Evolutionary conservation across 2,329 filamentous ascomycete species (phyloP), one percentile per base, ranked within the genome.

Genomic region (Verticillium zaregamsianum): DNA sequence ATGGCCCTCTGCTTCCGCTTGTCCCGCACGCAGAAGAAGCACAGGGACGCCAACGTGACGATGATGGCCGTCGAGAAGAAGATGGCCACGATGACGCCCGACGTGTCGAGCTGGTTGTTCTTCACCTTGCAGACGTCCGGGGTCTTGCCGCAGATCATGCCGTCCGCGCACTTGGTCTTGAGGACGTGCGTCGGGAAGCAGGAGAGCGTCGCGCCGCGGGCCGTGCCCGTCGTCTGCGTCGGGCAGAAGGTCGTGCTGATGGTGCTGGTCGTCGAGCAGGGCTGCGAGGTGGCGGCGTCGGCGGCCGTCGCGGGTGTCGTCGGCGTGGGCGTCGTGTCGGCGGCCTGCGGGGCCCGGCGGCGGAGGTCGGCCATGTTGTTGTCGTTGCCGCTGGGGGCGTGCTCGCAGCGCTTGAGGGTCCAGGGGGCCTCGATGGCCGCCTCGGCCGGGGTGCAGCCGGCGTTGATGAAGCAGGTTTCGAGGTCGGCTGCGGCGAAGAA

Each of bases 21-120:
- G 66, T 86, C 83, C 64, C 75, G 74, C 76, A 78, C 82, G 79
- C 81, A 85, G 66, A 80, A 74, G 76, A 80, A 80, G 68, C 79
- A 77, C 61, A 86, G 71, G 64, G 73, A 66, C 57, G 68, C 71
- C 63, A 80, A 63, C 65, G 75, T 72, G 59, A 75, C 54, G 65
- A 73, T 70, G 64, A 80, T 67, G 62, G 71, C 73, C n/a, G 71
- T 64, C 61, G 74, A 79, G 40, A 87, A 79, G 70, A 80, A 67
- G 65, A 82, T 72, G 68, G 77, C 73, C 64, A 85, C 76, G 69
- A 83, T 73, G 67, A 82, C 74, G 64, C 79, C 82, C 49, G 74
- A 74, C 2, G 76, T 68, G 66, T 76, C 76, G 60, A 85, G 73
- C 23, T 11, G 52, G 68, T 79, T 71, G 7, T 76, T 63, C 55